phyloP scores from a whole-genome alignment of 495 filamentous ascomycete species.

The Oleoguttula mirabilis region DNA sequence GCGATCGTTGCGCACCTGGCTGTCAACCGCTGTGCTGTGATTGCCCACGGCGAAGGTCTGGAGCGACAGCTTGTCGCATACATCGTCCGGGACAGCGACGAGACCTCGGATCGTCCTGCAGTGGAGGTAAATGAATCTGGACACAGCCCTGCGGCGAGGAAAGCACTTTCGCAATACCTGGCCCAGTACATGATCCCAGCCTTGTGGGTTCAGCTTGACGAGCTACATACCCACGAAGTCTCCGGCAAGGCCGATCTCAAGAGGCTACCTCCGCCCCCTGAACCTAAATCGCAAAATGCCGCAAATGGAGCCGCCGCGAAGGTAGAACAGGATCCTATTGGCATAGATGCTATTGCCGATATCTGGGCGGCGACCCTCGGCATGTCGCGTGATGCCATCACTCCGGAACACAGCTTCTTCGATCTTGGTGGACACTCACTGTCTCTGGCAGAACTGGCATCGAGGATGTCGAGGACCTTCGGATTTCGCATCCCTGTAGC shows the following conservation, averaged over 20 bases:
- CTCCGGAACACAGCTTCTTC: conserved; percentile 54
- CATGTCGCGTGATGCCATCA: conserved; percentile 39
- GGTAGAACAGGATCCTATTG: conserved; percentile 40
- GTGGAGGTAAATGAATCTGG: conserved; percentile 48
- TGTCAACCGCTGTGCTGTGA: conserved; percentile 46
- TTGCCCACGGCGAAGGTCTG: conserved; percentile 52
- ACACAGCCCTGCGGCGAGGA: conserved; percentile 45
- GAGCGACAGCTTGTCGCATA: conserved; percentile 57
- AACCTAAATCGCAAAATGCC: conserved; percentile 30
- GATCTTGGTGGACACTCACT: conserved; percentile 59
- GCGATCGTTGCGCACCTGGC: conserved; percentile 48
- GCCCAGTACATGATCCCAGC: conserved; percentile 63
- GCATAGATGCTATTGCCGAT: conserved; percentile 42
- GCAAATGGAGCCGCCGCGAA: conserved; percentile 20
- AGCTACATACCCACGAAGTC: conserved; percentile 52
- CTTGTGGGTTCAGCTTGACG: conserved; percentile 49
- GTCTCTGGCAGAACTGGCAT: conserved; percentile 52
- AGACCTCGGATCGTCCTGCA: conserved; percentile 37
- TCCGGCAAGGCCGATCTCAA: conserved; percentile 59
- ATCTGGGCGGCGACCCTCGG: conserved; percentile 51
- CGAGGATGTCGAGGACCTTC: conserved; percentile 43
- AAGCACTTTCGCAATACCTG: conserved; percentile 42
- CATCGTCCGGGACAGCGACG: conserved; percentile 46
- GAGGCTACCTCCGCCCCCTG: conserved; percentile 42
- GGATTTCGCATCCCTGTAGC: conserved; percentile 52